Base-by-base conservation (phyloP, 2,329 filamentous ascomycete species). In the Purpureocillium takamizusanense region DNA sequence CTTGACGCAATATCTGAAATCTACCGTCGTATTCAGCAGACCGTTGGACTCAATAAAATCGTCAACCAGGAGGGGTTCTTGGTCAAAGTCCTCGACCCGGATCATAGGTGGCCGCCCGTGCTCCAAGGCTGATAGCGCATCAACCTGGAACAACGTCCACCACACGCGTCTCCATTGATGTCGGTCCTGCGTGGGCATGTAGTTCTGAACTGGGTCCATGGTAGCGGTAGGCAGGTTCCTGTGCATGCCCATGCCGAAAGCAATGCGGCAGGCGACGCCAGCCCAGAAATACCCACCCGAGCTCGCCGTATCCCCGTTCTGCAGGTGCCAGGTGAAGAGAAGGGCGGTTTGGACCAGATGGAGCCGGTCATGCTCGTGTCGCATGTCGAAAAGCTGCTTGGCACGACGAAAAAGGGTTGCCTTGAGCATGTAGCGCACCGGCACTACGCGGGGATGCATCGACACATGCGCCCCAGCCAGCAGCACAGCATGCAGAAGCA, bases 311-410 rank as follows among this genome's bases (percentile, higher is more conserved):
- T 74, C 70, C 23, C 66, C 63, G 10, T 66, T 62, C 34, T 72
- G 67, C 1, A 66, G 63, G 45, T 71, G 62, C 70, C 69, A 73
- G 3, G 68, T 70, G 32, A 74, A 46, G 1, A 74, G 56, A 23
- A 73, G 51, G 1, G 69, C 69, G 1, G 65, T 63, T 49, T 72
- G 70, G 12, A 74, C 60, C 27, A 70, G 51, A 30, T 63, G 62
- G 42, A 70, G 63, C 13, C 70, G 60, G 43, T 73, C 67, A 12
- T 63, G 60, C 49, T 74, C 69, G 15, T 69, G 62, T 7, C 69
- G 62, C 29, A 59, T 61, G 43, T 73, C 70, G 31, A 72, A 69
- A 1, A 74, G 51, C 39, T 61, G 64, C 46, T 72, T 74, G 11
- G 66, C 65, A 11, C 69, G 64, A 14, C 62, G 60, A 43, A 70